Base-by-base conservation (phyloP, 768 basidiomycete genomes). In the Boletus vermiculosoides region DNA sequence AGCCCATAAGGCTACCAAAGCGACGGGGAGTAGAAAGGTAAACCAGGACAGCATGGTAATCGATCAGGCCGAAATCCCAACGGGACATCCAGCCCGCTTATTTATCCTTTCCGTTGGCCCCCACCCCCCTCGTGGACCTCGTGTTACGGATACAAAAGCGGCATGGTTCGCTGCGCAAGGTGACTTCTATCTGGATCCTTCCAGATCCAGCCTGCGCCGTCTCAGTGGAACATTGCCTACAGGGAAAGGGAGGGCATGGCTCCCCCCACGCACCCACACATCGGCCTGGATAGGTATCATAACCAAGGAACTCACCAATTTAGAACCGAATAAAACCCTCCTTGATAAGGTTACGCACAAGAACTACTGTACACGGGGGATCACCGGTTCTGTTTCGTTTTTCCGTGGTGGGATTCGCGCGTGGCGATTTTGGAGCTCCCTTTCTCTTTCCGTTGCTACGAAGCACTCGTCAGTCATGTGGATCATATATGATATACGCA, bases 271-370 rank as follows among this genome's bases (percentile, higher is more conserved):
- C 42, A 39, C 59, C 31, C 41, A 52, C 57, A 54, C 36, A 60
- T 20, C 34, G 34, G 28, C 8, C 5, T 10, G 51, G 56, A 54
- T 51, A 34, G 12, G 33, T 10, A 25, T 28, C 33, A 20, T 28
- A 41, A 22, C 42, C n/a, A 40, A 11, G 16, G 10, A 33, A 5
- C 4, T 8, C n/a, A 30, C 28, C 13, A 11, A 37, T 46, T 15
- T 37, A 12, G 18, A 36, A 25, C 5, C 18, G 0, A 5, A 36
- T 37, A 6, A 34, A 46, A 18, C 31, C 28, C 15, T 22, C 11
- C 25, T 40, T 34, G 44, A 41, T 44, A 33, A 33, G 15, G 5
- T 40, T 50, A 53, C 56, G 13, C 56, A 54, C 63, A 62, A 55
- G 23, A 64, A 45, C 59, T 46, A 2, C 53, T 15, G 39, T 62